Evolutionary conservation across 106 monocot species (phyloP).

Genomic region (Platanthera guangdongensis): DNA sequence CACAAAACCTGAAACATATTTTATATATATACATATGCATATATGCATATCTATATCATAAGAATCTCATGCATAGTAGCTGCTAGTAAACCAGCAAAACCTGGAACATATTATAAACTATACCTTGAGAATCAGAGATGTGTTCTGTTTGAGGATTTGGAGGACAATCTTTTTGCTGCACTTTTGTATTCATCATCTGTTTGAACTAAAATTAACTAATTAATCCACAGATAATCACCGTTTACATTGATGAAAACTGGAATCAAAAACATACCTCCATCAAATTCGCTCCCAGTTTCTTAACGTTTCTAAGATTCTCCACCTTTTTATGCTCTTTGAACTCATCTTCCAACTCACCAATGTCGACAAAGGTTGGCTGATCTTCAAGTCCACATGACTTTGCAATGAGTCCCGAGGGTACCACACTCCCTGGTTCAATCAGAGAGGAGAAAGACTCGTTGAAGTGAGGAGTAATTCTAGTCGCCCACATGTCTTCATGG

Average conservation of each 20-base stretch:
- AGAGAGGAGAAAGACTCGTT: slow-evolving; percentile 23
- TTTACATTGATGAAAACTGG: background rate
- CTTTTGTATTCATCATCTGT: slow-evolving; percentile 3
- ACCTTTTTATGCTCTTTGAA: slow-evolving; percentile 48
- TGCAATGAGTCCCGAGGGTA: slow-evolving; percentile 16
- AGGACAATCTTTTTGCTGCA: background rate
- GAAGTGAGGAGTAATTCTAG: slow-evolving; percentile 12
- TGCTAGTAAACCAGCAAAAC: background rate
- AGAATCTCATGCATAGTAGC: too few species aligned
- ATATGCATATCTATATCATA: too few species aligned
- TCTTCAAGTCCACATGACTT: slow-evolving; percentile 21
- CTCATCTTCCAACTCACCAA: slow-evolving; percentile 70
- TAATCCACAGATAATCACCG: background rate
- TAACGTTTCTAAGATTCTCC: slow-evolving; percentile 17
- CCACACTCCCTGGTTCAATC: slow-evolving; percentile 11
- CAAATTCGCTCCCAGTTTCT: background rate
- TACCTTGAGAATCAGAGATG: background rate
- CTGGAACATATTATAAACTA: background rate
- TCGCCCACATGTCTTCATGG: slow-evolving; percentile 30
- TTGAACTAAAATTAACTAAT: background rate
- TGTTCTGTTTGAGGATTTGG: slow-evolving; percentile 2
- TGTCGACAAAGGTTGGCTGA: slow-evolving; percentile 41
- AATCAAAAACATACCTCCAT: background rate
- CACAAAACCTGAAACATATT: background rate
- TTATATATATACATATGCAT: too few species aligned